These are phyloP conservation scores for Metarhizium humberi DNA, from an alignment of 2,329 filamentous ascomycete genomes.

Conservation along the genomic window DNA sequence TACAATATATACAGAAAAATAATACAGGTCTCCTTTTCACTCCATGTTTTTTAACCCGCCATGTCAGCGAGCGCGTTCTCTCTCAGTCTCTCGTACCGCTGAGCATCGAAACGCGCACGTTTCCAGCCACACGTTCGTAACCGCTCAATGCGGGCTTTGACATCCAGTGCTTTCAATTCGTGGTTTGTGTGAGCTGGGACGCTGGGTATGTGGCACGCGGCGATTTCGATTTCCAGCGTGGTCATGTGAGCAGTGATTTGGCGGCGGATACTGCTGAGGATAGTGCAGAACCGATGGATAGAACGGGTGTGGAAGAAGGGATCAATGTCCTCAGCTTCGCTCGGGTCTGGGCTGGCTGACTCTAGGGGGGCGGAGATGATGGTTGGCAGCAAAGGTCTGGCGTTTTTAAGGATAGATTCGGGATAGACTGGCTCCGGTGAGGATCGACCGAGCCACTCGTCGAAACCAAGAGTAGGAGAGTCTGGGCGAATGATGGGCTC, in stretches of 20 bases:
- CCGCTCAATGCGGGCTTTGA: constrained; percentile 43
- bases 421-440: constrained; percentile 11
- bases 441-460: constrained; percentile 27
- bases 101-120: constrained; percentile 43
- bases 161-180: constrained; percentile 29
- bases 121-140: constrained; percentile 46
- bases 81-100: constrained; percentile 42
- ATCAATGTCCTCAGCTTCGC: constrained; percentile 13
- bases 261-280: constrained; percentile 36
- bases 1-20: background rate
- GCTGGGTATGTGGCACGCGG: constrained; percentile 14
- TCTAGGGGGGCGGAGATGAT: constrained; percentile 1
- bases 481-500: constrained; percentile 47
- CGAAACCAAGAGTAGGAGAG: constrained; percentile 50
- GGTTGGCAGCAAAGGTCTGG: background rate
- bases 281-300: constrained; percentile 38
- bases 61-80: constrained; percentile 44
- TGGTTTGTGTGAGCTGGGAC: constrained; percentile 17
- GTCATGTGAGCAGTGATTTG: constrained; percentile 41
- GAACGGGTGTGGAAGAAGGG: constrained; percentile 32
- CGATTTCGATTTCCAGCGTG: constrained; percentile 32
- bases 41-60: constrained; percentile 4
- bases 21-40: background rate
- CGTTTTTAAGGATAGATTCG: constrained; percentile 11
- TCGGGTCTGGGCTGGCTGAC: constrained; percentile 4